A percentile compares a stretch with the other conserved stretches of the same genome.
These are phyloP conservation scores for Inosperma sp. DNA, from an alignment of 768 basidiomycete species.

Conservation along the genomic window DNA sequence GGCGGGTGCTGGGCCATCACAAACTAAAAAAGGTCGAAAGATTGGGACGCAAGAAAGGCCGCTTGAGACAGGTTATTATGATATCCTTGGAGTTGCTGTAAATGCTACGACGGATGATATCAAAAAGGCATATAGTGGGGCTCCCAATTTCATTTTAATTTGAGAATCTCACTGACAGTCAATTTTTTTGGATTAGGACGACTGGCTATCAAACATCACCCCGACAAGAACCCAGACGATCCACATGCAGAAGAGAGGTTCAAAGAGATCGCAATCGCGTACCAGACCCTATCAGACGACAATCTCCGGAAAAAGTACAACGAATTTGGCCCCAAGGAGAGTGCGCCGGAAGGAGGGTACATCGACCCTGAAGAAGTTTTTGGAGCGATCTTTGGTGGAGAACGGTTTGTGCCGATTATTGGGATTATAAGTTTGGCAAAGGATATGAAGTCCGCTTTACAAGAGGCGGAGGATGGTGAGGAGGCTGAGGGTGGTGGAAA, in stretches of 20 bases:
- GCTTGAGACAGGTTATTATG: slow-evolving; percentile 88
- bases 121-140: slow-evolving; percentile 87
- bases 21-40: slow-evolving; percentile 56
- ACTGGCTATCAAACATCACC: slow-evolving; percentile 86
- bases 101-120: slow-evolving; percentile 79
- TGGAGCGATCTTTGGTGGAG: slow-evolving; percentile 85
- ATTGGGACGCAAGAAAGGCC: slow-evolving; percentile 87
- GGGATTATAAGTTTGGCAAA: slow-evolving; percentile 82
- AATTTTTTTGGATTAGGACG: slow-evolving; percentile 43
- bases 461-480: slow-evolving; percentile 76
- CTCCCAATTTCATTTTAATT: slow-evolving; percentile 16
- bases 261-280: slow-evolving; percentile 87
- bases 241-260: slow-evolving; percentile 83
- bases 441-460: slow-evolving; percentile 91
- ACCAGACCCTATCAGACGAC: slow-evolving; percentile 80
- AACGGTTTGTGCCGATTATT: slow-evolving; percentile 81
- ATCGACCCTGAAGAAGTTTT: slow-evolving; percentile 84
- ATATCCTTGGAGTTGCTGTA: slow-evolving; percentile 70
- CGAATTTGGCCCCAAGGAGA: slow-evolving; percentile 84
- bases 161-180: not conserved
- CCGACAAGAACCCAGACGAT: slow-evolving; percentile 89
- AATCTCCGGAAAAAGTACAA: slow-evolving; percentile 80
- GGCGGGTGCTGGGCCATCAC: slow-evolving; percentile 20
- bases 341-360: slow-evolving; percentile 76
- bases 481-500: slow-evolving; percentile 42